A percentile compares a stretch with the other conserved stretches of the same genome.
Evolutionary conservation across 306 rosid species (phyloP).

Genomic region (Luffa acutangula): DNA sequence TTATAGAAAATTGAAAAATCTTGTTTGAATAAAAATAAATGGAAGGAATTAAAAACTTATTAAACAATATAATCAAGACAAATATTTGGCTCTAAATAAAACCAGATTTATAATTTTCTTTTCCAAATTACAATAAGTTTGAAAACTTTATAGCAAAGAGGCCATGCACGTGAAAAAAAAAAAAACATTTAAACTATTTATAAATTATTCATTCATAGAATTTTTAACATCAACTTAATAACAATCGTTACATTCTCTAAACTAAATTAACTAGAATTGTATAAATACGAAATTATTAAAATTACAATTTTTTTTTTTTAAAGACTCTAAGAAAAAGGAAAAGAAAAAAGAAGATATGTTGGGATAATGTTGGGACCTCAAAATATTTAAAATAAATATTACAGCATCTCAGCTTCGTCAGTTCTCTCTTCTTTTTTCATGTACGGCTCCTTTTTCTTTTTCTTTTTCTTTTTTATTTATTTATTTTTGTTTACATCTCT

Average conservation of each 20-base stretch:
- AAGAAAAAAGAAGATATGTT: background rate
- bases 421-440: background rate
- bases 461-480: background rate
- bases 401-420: background rate
- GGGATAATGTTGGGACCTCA: conserved; percentile 39
- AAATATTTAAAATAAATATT: background rate
- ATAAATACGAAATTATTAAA: background rate
- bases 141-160: background rate
- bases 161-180: background rate
- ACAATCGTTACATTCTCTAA: no score
- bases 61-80: background rate
- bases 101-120: background rate
- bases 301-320: background rate
- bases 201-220: background rate
- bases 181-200: background rate
- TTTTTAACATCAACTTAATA: background rate
- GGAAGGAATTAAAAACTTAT: background rate
- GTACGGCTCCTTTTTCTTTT: conserved; percentile 13
- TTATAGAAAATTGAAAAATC: background rate
- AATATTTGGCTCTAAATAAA: background rate
- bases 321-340: no score
- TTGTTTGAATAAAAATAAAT: background rate
- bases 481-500: background rate
- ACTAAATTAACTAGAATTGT: background rate
- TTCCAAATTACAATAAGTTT: background rate